phyloP scores from a whole-genome alignment of 768 basidiomycete species.

The Pleurotus tuoliensis region DNA sequence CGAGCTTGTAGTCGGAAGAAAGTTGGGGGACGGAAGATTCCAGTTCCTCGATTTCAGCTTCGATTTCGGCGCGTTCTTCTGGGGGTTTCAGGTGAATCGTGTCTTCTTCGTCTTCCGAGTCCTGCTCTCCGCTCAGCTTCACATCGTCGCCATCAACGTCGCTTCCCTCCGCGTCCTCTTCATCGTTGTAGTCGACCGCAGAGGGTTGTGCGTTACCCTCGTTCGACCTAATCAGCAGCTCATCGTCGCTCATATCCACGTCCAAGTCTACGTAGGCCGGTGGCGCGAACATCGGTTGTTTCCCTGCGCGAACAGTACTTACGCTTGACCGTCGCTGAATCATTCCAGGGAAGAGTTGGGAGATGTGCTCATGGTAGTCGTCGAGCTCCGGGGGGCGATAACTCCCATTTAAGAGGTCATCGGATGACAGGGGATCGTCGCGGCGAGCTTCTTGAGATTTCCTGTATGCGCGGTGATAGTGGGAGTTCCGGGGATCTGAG shows the following conservation, averaged over 20 bases:
- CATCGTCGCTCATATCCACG: conserved; percentile 51
- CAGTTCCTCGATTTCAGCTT: conserved; percentile 73
- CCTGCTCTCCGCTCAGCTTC: conserved; percentile 22
- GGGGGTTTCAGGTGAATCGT: conserved; percentile 52
- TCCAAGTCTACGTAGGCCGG: conserved; percentile 40
- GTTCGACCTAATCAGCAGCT: conserved; percentile 17
- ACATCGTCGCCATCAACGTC: conserved; percentile 26
- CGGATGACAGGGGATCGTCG: conserved; percentile 36
- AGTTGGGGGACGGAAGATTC: conserved; percentile 64
- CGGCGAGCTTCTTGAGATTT: conserved; percentile 27
- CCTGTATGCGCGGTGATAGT: conserved; percentile 36
- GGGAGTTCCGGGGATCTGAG: conserved; percentile 49
- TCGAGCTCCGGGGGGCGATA: conserved; percentile 34
- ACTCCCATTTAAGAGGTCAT: conserved; percentile 43
- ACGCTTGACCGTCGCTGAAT: conserved; percentile 16
- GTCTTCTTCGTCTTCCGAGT: conserved; percentile 49
- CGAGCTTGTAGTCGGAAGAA: conserved; percentile 61
- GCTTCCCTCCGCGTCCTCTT: conserved; percentile 19
- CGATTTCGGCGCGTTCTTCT: conserved; percentile 73
- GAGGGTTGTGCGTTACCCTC: conserved; percentile 8
- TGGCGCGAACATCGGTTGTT: conserved; percentile 8
- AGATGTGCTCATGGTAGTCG: conserved; percentile 49
- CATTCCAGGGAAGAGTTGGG: conserved; percentile 34
- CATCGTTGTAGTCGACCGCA: conserved; percentile 16
- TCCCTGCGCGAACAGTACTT: conserved; percentile 18